Base-by-base conservation (phyloP, 768 basidiomycete species). In the Collybiopsis luxurians region DNA sequence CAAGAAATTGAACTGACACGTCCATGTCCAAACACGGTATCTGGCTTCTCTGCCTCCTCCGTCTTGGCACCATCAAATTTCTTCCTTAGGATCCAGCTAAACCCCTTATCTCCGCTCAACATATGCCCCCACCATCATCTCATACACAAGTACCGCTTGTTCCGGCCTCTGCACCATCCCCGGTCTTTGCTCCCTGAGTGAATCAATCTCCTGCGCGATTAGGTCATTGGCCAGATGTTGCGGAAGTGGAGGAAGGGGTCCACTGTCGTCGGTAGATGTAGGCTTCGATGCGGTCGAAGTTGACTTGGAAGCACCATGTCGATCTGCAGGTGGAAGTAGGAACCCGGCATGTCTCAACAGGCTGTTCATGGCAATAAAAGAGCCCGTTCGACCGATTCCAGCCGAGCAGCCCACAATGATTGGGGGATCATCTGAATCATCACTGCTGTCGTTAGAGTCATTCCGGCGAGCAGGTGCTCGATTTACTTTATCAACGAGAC, bases 371-470 rank as follows among this genome's bases (percentile, higher is more conserved):
- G 89, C 84, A 65, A 95, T 89, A 71, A 92, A 93, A 5, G 92
- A 82, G 17, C 93, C 93, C 3, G 93, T 93, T 34, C 93, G 81
- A 2, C 93, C 93, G 57, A 95, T 79, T 3, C 93, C 93, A 1
- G 94, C 93, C 26, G 91, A 93, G 66, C 93, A 95, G 59, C 89
- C 84, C 28, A 91, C 80, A 63, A 95, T 81, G 60, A 90, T 80
- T 0, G 91, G 91, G n/a, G 89, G 87, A 60, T 88, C 85, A 13
- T 34, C 31, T 80, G 73, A 61, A n/a, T 17, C n/a, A n/a, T 24
- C 24, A n/a, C 43, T 44, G n/a, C 43, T 44, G 9, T n/a, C 17
- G n/a, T 7, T 17, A n/a, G 5, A 44, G 6, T 17, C 24, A 44
- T 24, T 44, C 55, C 17, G 13, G 31, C 31, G 6, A 34, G 6